Evolutionary conservation across 2,329 filamentous ascomycete genomes (phyloP), one percentile per base, ranked within the genome.

Genomic region (Sporothrix curviconia): DNA sequence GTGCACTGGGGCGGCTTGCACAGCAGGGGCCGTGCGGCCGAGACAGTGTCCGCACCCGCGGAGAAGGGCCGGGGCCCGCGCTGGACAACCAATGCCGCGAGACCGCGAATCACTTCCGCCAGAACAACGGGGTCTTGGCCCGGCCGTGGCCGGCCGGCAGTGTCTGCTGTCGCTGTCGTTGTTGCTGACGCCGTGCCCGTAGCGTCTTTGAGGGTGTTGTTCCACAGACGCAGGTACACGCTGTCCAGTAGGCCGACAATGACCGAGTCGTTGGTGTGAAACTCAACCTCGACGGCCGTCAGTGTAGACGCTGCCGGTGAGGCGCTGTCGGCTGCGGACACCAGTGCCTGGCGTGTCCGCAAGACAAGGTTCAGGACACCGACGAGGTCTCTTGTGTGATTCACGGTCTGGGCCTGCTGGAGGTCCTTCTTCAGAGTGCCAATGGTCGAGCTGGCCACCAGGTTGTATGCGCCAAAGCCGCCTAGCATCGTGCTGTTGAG

Each of bases 361-460:
- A 84, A 67, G 7, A 82, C 66, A 1, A 78, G 76, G 53, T 78
- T 77, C 5, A 83, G 63, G 1, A 83, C 69, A 17, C 74, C 73
- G 2, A 83, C 64, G 1, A 83, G 71, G 58, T 81, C 77, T n/a
- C 74, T 72, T 30, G 74, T 76, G 59, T 83, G 80, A 3, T 72
- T 69, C 4, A 73, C 66, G 1, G 78, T 78, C 62, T 78, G 79
- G 1, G 76, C 73, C 59, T 80, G 74, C 32, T 74, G 74, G 9
- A 84, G 66, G 36, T 77, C 78, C 54, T 76, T 74, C 58, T 77
- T 77, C 34, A 82, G 70, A 30, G 70, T 67, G 2, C 78, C 74
- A 4, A 79, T 70, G 37, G 81, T 71, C 11, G 72, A 69, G 2
- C 77, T 74, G 3, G 76, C 70, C 3, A 76, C 71, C 64, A 78